A percentile compares a stretch with the other conserved stretches of the same genome.
Evolutionary conservation across 768 basidiomycete species (phyloP).

Genomic region (Goffeauzyma gilvescens): DNA sequence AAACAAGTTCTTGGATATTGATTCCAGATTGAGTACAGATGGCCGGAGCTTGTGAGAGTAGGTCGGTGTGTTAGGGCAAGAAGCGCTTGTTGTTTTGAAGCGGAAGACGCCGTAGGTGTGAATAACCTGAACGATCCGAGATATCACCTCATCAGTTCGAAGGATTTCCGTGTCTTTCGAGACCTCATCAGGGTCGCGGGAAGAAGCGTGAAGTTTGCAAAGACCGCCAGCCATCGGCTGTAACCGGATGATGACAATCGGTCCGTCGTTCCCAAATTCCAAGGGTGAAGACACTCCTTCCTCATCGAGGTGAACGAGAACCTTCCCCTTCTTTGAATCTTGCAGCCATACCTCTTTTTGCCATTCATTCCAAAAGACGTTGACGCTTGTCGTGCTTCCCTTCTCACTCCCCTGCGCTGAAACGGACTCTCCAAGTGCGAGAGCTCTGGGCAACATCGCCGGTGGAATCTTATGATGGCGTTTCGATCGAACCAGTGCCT

Average conservation of each 20-base stretch:
- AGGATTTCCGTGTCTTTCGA: constrained; percentile 59
- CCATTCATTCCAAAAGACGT: constrained; percentile 78
- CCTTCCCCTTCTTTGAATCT: constrained; percentile 81
- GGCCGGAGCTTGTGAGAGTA: constrained; percentile 51
- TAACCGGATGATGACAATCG: constrained; percentile 60
- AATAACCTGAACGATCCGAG: constrained; percentile 44
- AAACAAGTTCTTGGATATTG: constrained; percentile 75
- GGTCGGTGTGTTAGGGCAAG: constrained; percentile 71
- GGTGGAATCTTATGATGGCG: too few species aligned
- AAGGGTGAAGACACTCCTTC: constrained; percentile 55
- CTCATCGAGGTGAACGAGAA: constrained; percentile 70
- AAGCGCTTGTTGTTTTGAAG: constrained; percentile 56
- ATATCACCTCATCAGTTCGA: constrained; percentile 52
- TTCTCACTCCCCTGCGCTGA: too few species aligned
- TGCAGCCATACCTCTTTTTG: too few species aligned
- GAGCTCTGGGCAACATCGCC: too few species aligned
- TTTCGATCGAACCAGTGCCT: constrained; percentile 59
- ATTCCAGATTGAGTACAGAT: constrained; percentile 75
- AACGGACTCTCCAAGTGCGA: too few species aligned
- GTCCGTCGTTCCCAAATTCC: constrained; percentile 55
- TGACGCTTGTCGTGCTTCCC: too few species aligned
- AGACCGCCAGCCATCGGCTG: constrained; percentile 70
- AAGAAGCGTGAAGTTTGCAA: constrained; percentile 37
- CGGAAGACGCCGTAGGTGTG: constrained; percentile 78
- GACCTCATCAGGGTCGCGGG: constrained; percentile 54